Evolutionary conservation across 1,284 basidiomycete genomes (phyloP).

Genomic region (Trametes polyzona): DNA sequence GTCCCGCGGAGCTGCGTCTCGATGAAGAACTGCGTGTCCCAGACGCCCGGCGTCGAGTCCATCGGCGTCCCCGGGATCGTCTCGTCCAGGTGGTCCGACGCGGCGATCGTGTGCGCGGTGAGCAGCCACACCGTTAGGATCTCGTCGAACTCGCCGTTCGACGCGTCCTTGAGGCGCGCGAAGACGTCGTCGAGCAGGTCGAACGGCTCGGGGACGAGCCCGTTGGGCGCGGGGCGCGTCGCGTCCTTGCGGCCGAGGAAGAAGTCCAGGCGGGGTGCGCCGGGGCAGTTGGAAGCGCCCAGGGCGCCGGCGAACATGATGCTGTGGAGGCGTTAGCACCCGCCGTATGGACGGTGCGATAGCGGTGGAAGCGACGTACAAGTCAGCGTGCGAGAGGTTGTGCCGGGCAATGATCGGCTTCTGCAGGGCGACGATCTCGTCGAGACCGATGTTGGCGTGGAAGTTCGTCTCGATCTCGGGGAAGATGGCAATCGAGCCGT

Average conservation of each 20-base stretch:
- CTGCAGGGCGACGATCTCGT: conserved; percentile 32
- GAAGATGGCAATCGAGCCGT: conserved; percentile 32
- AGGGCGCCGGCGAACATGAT: conserved; percentile 38
- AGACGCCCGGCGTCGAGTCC: conserved; percentile 25
- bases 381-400: conserved; percentile 34
- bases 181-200: conserved; percentile 36
- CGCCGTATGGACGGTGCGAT: too few relatives aligned
- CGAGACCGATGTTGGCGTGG: conserved; percentile 33
- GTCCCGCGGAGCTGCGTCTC: conserved; percentile 32
- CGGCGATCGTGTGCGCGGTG: conserved; percentile 33
- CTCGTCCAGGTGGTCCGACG: conserved; percentile 26
- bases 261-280: conserved; percentile 35
- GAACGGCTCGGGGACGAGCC: conserved; percentile 44
- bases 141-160: conserved; percentile 34
- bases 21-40: conserved; percentile 30
- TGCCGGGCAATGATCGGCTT: conserved; percentile 30
- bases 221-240: conserved; percentile 39
- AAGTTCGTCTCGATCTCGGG: conserved; percentile 29
- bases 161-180: conserved; percentile 30
- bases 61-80: conserved; percentile 27
- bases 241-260: conserved; percentile 37
- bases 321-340: conserved; percentile 1
- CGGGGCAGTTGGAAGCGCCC: conserved; percentile 36
- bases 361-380: conserved; percentile 22
- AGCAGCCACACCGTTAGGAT: conserved; percentile 47